These are phyloP conservation scores for Pythium periplocum DNA, from an alignment of 352 stramenopile species.

Conservation along the genomic window DNA sequence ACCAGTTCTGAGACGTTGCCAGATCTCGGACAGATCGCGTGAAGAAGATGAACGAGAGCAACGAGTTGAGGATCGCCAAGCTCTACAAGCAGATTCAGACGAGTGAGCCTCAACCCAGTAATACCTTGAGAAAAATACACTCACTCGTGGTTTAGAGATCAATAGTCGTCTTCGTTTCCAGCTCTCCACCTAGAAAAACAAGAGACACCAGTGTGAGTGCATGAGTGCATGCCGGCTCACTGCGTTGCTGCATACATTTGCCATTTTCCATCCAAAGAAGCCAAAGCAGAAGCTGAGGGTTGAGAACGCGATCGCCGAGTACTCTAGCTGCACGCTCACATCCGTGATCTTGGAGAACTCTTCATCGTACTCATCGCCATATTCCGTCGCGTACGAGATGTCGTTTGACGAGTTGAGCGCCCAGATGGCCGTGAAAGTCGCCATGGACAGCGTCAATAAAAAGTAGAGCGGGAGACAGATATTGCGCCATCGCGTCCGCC, in stretches of 20 bases:
- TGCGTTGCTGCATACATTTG: slow-evolving; percentile 35
- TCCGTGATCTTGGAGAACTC: slow-evolving; percentile 77
- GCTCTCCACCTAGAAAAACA: slow-evolving; percentile 45
- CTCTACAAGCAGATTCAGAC: slow-evolving; percentile 29
- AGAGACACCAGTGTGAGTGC: background rate
- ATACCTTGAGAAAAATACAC: slow-evolving; percentile 8
- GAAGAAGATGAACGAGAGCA: slow-evolving; percentile 82
- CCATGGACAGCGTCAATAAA: slow-evolving; percentile 74
- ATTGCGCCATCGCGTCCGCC: slow-evolving; percentile 63
- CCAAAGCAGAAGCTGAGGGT: slow-evolving; percentile 76
- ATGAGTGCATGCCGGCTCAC: too few species aligned
- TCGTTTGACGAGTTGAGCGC: slow-evolving; percentile 83
- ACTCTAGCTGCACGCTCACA: slow-evolving; percentile 75
- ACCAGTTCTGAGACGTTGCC: slow-evolving; percentile 79
- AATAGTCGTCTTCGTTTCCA: slow-evolving; percentile 69
- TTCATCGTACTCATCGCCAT: slow-evolving; percentile 79
- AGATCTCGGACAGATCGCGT: slow-evolving; percentile 70
- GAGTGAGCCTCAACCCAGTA: slow-evolving; percentile 2
- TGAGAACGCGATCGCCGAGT: slow-evolving; percentile 79
- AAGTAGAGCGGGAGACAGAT: slow-evolving; percentile 84
- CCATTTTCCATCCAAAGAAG: slow-evolving; percentile 85
- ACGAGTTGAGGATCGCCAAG: slow-evolving; percentile 71
- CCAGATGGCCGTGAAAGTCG: slow-evolving; percentile 82
- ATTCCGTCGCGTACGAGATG: slow-evolving; percentile 55
- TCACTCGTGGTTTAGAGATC: slow-evolving; percentile 70